These are phyloP conservation scores for Trametes hirsuta DNA, from an alignment of 1,284 basidiomycete species.

Conservation along the genomic window DNA sequence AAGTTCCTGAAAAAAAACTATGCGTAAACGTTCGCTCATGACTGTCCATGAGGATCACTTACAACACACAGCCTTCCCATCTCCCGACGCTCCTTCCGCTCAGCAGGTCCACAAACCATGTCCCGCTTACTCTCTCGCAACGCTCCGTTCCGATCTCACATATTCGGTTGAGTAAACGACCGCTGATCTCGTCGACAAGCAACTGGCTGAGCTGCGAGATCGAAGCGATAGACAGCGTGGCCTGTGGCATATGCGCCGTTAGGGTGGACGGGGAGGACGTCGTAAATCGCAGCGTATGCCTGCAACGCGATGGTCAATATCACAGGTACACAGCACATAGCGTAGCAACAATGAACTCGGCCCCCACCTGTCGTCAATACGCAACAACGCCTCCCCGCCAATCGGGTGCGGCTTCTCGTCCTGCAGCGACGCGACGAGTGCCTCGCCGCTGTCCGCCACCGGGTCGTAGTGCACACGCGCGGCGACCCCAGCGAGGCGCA, in stretches of 20 bases:
- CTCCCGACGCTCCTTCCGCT: slow-evolving; percentile 70
- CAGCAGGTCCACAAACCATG: slow-evolving; percentile 76
- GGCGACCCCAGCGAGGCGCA: slow-evolving; percentile 58
- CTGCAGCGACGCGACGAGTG: slow-evolving; percentile 51
- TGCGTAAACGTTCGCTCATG: background rate
- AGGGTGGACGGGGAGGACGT: slow-evolving; percentile 72
- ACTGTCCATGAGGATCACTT: slow-evolving; percentile 32
- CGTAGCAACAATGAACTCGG: slow-evolving; percentile 13
- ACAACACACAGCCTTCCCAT: slow-evolving; percentile 80
- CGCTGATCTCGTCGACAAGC: slow-evolving; percentile 73
- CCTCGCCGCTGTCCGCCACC: slow-evolving; percentile 67
- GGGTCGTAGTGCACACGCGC: slow-evolving; percentile 61
- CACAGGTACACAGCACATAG: background rate
- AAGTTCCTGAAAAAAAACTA: slow-evolving; percentile 55
- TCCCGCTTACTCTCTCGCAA: slow-evolving; percentile 58
- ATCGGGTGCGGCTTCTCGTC: slow-evolving; percentile 39
- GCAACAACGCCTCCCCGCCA: slow-evolving; percentile 69
- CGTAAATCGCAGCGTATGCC: slow-evolving; percentile 73
- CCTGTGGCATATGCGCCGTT: slow-evolving; percentile 74
- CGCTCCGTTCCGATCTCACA: slow-evolving; percentile 65
- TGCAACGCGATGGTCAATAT: slow-evolving; percentile 29
- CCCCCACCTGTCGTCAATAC: slow-evolving; percentile 61
- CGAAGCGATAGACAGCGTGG: slow-evolving; percentile 69
- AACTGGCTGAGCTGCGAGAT: slow-evolving; percentile 75
- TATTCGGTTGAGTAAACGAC: slow-evolving; percentile 64